Evolutionary conservation across 148 eudicot genomes (phyloP), one percentile per base, ranked within the genome.

Genomic region (Rhododendron simsii): DNA sequence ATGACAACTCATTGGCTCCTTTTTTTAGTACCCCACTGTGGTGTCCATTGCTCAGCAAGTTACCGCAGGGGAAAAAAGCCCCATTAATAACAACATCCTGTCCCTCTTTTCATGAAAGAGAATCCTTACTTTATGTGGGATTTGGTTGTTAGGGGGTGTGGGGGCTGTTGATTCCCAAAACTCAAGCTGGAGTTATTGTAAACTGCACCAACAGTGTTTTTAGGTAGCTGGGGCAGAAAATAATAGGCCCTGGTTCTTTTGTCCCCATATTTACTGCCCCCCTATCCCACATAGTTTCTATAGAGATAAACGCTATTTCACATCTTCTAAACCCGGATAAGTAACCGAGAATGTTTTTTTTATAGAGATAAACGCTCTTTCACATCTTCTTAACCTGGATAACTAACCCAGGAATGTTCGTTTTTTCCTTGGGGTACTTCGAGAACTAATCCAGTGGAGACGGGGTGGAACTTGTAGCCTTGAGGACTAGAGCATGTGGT

Each of bases 21-120:
- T 73, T 85, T 45, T 78, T 59, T 59, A 67, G 79, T 84, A 89
- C 88, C 90, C 92, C 91, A 87, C 92, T 86, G 44, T 83, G 84
- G 16, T 74, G 86, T 80, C 84, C 59, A 67, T 21, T 79, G 48
- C 69, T 87, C 84, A 84, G 37, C 74, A 44, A 63, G 87, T 82
- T 65, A 82, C 69, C 73, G 44, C 47, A 37, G 51, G 44, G 67
- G 28, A 67, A 65, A 69, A 69, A 28, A 69, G 82, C 87, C 87
- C 78, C 84, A 75, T 26, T 28, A 61, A 78, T 28, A 77, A 87
- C 83, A 83, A 53, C 81, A 50, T 82, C 65, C 53, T 81, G 86
- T 71, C 37, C 65, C 53, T 83, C 73, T 23, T 74, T 81, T 73
- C 71, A 47, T 41, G 83, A 75, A 69, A 69, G 18, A 39, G n/a